phyloP scores from a whole-genome alignment of 23 red algal genomes.

The Chondrus crispus region DNA sequence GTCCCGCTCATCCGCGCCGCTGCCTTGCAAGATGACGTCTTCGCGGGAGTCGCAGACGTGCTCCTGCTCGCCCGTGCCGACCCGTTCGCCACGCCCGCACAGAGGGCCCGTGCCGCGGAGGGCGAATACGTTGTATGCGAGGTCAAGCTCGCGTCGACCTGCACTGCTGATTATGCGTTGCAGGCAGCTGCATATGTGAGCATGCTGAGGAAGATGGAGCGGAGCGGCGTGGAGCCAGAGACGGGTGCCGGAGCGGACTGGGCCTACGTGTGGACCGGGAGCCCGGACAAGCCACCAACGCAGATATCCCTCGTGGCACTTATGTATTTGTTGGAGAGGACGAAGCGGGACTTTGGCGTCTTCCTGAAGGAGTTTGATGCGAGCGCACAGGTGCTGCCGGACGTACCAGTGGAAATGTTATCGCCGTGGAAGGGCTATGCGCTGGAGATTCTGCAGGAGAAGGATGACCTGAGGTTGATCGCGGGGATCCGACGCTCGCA shows the following conservation, averaged over 20 bases:
- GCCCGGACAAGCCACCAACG: background rate
- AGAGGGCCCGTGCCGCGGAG: background rate
- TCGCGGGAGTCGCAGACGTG: conserved; percentile 63
- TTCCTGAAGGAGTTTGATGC: conserved; percentile 23
- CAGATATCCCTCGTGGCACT: background rate
- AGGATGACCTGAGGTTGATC: conserved; percentile 41
- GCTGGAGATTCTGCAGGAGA: background rate
- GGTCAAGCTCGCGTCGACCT: conserved; percentile 55
- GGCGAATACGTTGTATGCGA: conserved; percentile 56
- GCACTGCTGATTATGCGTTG: conserved; percentile 42
- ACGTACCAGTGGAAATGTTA: conserved; percentile 1
- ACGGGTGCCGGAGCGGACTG: background rate
- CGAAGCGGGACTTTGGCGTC: conserved; percentile 9
- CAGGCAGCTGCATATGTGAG: conserved; percentile 59
- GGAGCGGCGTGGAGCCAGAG: background rate
- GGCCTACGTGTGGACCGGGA: conserved; percentile 42
- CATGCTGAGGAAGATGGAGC: conserved; percentile 28
- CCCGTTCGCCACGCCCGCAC: background rate
- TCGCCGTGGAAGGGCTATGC: conserved; percentile 47
- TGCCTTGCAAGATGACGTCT: conserved; percentile 50
- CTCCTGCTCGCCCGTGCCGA: conserved; percentile 46
- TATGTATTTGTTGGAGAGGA: background rate
- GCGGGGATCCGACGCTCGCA: conserved; percentile 56
- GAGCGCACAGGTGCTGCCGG: background rate
- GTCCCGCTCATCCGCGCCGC: conserved; percentile 62